These are phyloP conservation scores for Cupressus sempervirens DNA, from an alignment of 75 land plant genomes.

Conservation along the genomic window DNA sequence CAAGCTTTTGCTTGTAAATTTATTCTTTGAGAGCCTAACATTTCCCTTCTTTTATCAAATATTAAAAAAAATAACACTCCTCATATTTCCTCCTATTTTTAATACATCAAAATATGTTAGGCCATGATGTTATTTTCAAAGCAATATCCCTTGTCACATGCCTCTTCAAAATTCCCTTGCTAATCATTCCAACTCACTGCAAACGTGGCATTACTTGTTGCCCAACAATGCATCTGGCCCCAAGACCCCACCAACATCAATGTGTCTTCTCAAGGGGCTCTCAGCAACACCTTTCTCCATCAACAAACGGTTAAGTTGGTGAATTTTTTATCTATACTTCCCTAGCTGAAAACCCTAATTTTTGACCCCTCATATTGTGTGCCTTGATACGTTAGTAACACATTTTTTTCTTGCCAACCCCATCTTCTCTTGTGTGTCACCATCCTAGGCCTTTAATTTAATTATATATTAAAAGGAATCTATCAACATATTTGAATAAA, in stretches of 20 bases:
- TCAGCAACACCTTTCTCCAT: no score
- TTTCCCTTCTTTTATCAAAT: no score
- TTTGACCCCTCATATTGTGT: neutral
- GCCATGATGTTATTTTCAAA: neutral
- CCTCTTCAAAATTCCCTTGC: neutral
- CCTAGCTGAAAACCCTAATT: neutral
- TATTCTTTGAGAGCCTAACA: neutral
- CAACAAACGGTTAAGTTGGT: no score
- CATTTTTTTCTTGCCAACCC: neutral
- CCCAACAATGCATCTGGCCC: no score
- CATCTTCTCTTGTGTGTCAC: neutral
- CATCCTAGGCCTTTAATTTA: neutral
- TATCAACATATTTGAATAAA: no score
- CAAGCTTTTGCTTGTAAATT: neutral
- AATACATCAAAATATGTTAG: neutral
- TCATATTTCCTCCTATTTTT: neutral
- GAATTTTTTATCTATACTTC: no score
- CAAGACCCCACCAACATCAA: no score
- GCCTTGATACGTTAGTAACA: neutral
- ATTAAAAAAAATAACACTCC: no score
- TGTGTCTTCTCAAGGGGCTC: no score
- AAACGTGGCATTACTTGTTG: neutral
- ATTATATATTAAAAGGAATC: neutral
- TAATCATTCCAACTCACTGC: neutral
- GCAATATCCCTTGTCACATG: neutral